Evolutionary conservation across 345 rosid species (phyloP), one percentile per base, ranked within the genome.

Genomic region (Sapria himalayana): DNA sequence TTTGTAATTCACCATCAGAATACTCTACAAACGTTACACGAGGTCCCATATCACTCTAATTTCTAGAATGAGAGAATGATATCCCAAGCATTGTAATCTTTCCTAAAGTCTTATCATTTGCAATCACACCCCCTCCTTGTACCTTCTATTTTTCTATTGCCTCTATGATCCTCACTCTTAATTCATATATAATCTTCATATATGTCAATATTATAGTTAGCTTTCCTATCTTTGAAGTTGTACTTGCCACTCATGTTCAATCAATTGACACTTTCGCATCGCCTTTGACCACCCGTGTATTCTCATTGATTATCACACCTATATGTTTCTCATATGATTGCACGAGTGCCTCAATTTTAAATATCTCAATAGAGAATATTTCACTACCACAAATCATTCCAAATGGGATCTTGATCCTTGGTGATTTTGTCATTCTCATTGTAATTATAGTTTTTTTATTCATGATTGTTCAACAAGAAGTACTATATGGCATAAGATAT

Each of bases 361-460:
- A 86, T 89, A 86, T 82, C 23, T 82, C 93, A 1, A 86, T 66
- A 1, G 94, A 82, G 71, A 82, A 86, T 23, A 86, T 67, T 57
- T 86, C 97, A 36, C 93, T 78, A 2, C 56, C 94, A 1, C 91
- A 76, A 33, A 82, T 72, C 93, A 82, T 78, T 0, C 94, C 79
- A 27, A 86, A 86, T 16, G 97, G 97, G 16, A 94, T 86, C 48
- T 86, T 94, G 13, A 69, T 65, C 9, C 97, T 94, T 0, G 82
- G 74, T 3, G 97, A 86, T 52, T 82, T 86, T 11, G 97, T 94
- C 85, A 86, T 76, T 9, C 97, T 94, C 93, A 86, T 86, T 0
- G 97, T 94, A 17, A 82, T 86, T 12, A 94, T 94, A 0, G 94
- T 86, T 46, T 86, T 86, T 4, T 93, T 0, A 93, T 86, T 10